These are phyloP conservation scores for Paracoccidioides lutzii DNA, from an alignment of 2,329 filamentous ascomycete genomes.

Conservation along the genomic window DNA sequence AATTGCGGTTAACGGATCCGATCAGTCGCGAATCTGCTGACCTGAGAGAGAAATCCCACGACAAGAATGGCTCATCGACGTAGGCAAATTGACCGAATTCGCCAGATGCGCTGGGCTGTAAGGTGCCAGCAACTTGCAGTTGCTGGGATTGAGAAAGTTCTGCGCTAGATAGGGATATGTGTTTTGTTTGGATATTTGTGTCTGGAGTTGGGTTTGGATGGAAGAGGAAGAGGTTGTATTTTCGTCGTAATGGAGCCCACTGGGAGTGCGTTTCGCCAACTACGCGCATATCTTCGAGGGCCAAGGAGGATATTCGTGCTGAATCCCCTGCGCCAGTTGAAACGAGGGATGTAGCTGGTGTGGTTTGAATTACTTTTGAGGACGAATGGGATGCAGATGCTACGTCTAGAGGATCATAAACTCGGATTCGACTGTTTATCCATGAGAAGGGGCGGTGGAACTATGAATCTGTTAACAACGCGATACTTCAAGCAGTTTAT, in stretches of 20 bases:
- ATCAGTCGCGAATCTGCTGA: slow-evolving; percentile 39
- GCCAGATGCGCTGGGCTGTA: slow-evolving; percentile 17
- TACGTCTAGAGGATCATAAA: slow-evolving; percentile 40
- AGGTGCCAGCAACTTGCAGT: slow-evolving; percentile 24
- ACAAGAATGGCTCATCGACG: slow-evolving; percentile 50
- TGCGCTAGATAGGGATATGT: slow-evolving; percentile 32
- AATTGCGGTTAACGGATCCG: slow-evolving; percentile 52
- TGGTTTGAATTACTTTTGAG: slow-evolving; percentile 34
- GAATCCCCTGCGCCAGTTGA: slow-evolving; percentile 29
- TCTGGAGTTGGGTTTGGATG: slow-evolving; percentile 31
- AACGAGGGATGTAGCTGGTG: slow-evolving; percentile 30
- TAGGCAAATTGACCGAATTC: slow-evolving; percentile 49
- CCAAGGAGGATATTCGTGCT: slow-evolving; percentile 41
- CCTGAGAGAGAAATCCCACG: slow-evolving; percentile 51
- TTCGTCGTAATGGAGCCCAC: slow-evolving; percentile 49
- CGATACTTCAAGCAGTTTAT: background rate
- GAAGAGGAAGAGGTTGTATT: slow-evolving; percentile 53
- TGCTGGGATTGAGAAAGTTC: slow-evolving; percentile 39
- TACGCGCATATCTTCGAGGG: slow-evolving; percentile 46
- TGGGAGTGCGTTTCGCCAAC: slow-evolving; percentile 52
- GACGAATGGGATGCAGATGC: slow-evolving; percentile 22
- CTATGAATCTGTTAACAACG: slow-evolving; percentile 15
- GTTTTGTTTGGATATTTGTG: slow-evolving; percentile 25
- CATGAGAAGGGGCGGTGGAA: slow-evolving; percentile 53
- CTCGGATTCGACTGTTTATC: slow-evolving; percentile 47